Percentiles rank a stretch among this genome's conserved stretches.
Conservation (phyloP, 2,329 filamentous ascomycete species). For the Fusarium sp. region DNA sequence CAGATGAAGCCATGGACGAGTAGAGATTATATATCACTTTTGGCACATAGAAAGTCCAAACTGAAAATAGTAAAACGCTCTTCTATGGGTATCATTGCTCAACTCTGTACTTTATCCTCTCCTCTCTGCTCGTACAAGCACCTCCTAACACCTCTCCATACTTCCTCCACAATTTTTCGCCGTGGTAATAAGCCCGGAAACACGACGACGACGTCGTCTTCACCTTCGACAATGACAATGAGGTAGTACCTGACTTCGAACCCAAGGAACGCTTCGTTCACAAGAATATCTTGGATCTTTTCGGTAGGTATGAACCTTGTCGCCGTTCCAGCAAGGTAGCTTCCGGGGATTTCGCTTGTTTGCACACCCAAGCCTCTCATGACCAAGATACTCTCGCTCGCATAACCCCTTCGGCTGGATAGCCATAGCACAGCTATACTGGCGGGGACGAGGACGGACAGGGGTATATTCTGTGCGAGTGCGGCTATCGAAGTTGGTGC, state of each 20-base stretch:
- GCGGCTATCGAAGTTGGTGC: constrained; percentile 49
- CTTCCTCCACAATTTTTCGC: constrained; percentile 80
- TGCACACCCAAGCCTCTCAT: constrained; percentile 91
- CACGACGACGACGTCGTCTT: constrained; percentile 91
- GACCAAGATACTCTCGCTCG: constrained; percentile 86
- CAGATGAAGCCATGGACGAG: constrained; percentile 41
- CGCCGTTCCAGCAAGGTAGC: constrained; percentile 66
- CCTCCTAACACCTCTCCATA: constrained; percentile 86
- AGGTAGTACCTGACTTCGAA: constrained; percentile 93
- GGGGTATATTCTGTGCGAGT: constrained; percentile 51
- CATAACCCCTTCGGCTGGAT: constrained; percentile 60
- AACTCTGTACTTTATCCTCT: constrained; percentile 47
- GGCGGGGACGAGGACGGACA: constrained; percentile 54
- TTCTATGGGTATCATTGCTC: constrained; percentile 18
- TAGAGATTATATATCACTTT: constrained; percentile 23
- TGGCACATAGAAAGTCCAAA: constrained; percentile 13
- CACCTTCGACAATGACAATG: constrained; percentile 88
- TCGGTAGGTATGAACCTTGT: constrained; percentile 84
- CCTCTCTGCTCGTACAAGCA: constrained; percentile 75
- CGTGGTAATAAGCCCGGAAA: constrained; percentile 85
- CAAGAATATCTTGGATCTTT: constrained; percentile 90
- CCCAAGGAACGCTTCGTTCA: constrained; percentile 93
- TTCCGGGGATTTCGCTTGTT: constrained; percentile 73
- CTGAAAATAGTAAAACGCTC: constrained; percentile 4
- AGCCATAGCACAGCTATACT: constrained; percentile 55